Conservation (phyloP, 2,329 filamentous ascomycete genomes). For the Graphiopsis chlorocephala region DNA sequence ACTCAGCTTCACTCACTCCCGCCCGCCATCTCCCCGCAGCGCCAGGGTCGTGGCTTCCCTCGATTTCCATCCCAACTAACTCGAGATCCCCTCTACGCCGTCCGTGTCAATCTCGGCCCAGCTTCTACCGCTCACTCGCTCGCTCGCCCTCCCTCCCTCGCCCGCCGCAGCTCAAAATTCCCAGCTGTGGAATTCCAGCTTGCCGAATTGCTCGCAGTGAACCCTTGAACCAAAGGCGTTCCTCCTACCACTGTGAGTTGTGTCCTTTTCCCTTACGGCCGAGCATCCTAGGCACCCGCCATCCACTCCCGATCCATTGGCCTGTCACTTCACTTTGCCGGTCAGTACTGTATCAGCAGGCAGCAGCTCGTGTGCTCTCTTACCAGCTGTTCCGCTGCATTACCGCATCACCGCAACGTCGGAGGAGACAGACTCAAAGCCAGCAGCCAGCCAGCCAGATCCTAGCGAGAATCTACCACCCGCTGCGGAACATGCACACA, state of each 20-base stretch:
- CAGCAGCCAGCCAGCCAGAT: not conserved
- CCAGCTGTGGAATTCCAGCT: not conserved
- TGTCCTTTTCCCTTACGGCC: conserved; percentile 7
- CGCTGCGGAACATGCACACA: conserved; percentile 1
- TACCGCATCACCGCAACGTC: conserved; percentile 2
- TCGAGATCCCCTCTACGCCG: not conserved
- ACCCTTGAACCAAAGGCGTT: not conserved
- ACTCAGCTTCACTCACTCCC: not conserved
- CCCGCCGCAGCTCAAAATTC: conserved; percentile 9
- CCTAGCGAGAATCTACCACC: not conserved
- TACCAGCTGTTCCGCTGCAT: not conserved
- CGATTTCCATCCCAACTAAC: not conserved
- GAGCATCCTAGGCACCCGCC: not conserved
- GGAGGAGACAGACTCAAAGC: conserved; percentile 5
- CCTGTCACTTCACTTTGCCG: not conserved
- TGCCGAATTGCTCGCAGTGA: not conserved
- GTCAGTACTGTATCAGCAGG: not conserved
- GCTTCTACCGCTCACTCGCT: not conserved
- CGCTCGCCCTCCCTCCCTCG: not conserved
- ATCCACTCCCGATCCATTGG: conserved; percentile 1
- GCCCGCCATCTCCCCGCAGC: not conserved
- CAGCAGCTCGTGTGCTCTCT: conserved; percentile 1
- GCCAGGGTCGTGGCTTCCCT: not conserved
- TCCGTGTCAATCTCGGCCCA: conserved; percentile 13
- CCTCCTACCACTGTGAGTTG: not conserved